Evolutionary conservation across 352 stramenopile species (phyloP).

Genomic region (Phytophthora boehmeriae): DNA sequence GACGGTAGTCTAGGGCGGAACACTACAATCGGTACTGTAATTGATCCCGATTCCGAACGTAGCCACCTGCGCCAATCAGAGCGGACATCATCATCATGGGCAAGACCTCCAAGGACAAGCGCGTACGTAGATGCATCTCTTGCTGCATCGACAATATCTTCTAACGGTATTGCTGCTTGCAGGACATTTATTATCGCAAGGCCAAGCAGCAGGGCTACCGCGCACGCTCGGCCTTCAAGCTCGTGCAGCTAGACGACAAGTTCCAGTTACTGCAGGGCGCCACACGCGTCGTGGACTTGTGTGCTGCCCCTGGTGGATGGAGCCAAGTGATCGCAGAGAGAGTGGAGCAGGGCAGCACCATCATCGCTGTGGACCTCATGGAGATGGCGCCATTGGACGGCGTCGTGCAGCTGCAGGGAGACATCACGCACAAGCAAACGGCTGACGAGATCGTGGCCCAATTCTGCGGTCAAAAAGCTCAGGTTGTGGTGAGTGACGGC

Average conservation of each 20-base stretch:
- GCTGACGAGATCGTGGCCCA: slow-evolving; percentile 73
- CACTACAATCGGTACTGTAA: slow-evolving; percentile 12
- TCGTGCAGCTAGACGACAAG: slow-evolving; percentile 98
- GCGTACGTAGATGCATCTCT: slow-evolving; percentile 41
- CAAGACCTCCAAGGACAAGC: slow-evolving; percentile 92
- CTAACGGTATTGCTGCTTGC: neutral
- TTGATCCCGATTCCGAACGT: neutral
- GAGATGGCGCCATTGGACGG: slow-evolving; percentile 97
- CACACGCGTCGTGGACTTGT: slow-evolving; percentile 83
- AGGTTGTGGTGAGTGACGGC: slow-evolving; percentile 99
- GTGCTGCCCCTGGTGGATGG: slow-evolving; percentile 84
- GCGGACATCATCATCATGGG: slow-evolving; percentile 73
- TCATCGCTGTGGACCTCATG: slow-evolving; percentile 88
- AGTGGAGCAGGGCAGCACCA: slow-evolving; percentile 47
- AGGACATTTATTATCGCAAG: slow-evolving; percentile 94
- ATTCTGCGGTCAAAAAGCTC: slow-evolving; percentile 85
- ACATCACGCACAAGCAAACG: slow-evolving; percentile 84
- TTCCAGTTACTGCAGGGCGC: slow-evolving; percentile 94
- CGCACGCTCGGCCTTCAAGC: slow-evolving; percentile 98
- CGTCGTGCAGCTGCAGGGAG: slow-evolving; percentile 76
- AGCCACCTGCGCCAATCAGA: neutral
- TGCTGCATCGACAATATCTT: no score
- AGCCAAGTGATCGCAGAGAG: slow-evolving; percentile 86
- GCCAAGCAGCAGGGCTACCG: slow-evolving; percentile 96
- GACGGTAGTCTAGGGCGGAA: neutral